Percentiles rank a stretch among this genome's conserved stretches.
These are phyloP conservation scores for Alternaria consortialis DNA, from an alignment of 2,329 filamentous ascomycete genomes.

Conservation along the genomic window DNA sequence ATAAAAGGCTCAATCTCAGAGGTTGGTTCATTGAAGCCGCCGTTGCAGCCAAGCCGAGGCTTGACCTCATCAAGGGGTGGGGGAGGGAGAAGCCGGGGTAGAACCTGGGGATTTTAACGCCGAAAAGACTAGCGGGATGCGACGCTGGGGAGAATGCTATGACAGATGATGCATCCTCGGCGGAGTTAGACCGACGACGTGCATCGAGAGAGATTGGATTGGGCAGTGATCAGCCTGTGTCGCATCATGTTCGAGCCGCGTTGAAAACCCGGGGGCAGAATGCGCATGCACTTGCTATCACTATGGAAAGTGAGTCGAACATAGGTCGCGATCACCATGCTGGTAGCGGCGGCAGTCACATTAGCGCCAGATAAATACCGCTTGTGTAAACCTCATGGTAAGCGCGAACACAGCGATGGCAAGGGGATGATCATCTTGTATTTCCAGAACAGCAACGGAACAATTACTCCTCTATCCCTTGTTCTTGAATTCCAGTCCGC, in stretches of 20 bases:
- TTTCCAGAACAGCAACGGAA: neutral
- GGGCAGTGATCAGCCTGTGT: constrained; percentile 17
- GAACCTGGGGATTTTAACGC: constrained; percentile 25
- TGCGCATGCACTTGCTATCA: neutral
- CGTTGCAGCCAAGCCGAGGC: constrained; percentile 27
- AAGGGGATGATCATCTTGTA: neutral
- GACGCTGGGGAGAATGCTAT: constrained; percentile 19
- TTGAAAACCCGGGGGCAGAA: neutral
- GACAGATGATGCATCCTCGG: constrained; percentile 23
- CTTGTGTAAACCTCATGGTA: constrained; percentile 1
- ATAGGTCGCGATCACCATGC: neutral
- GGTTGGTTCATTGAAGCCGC: constrained; percentile 10
- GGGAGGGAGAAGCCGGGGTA: constrained; percentile 32
- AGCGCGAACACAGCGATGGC: neutral
- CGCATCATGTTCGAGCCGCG: neutral
- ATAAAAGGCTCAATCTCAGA: constrained; percentile 16
- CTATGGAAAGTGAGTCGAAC: constrained; percentile 7
- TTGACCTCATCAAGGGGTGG: constrained; percentile 24
- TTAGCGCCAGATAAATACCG: constrained; percentile 6
- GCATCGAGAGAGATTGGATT: neutral
- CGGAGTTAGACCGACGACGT: constrained; percentile 25
- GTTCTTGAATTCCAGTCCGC: constrained; percentile 75
- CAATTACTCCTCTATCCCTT: constrained; percentile 19
- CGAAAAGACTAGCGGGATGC: constrained; percentile 9
- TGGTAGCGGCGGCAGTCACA: neutral